Percentiles rank a stretch among this genome's conserved stretches.
Conservation (phyloP, 495 filamentous ascomycete genomes). For the Neurospora sp. region DNA sequence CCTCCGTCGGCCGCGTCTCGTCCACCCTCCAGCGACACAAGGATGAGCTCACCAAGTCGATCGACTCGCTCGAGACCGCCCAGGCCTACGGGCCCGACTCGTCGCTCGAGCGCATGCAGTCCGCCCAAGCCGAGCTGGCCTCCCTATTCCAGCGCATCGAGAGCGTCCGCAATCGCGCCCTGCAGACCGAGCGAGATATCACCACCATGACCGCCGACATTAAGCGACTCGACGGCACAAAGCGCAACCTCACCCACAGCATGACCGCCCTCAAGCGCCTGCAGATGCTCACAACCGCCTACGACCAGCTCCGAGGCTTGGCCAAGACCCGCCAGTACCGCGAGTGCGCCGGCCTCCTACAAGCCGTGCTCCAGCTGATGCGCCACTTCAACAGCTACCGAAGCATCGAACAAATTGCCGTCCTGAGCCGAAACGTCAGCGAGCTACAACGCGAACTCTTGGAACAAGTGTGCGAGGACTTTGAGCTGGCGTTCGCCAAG, state of each 20-base stretch:
- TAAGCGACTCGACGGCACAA: slow-evolving; percentile 92
- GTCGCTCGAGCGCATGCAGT: slow-evolving; percentile 79
- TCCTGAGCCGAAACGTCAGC: slow-evolving; percentile 82
- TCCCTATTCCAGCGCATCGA: slow-evolving; percentile 94
- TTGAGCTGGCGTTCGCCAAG: slow-evolving; percentile 90
- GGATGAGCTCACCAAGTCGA: slow-evolving; percentile 75
- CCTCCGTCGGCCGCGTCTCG: slow-evolving; percentile 62
- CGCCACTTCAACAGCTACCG: slow-evolving; percentile 97
- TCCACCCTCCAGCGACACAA: slow-evolving; percentile 64
- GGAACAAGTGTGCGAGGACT: slow-evolving; percentile 97
- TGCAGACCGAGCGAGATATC: slow-evolving; percentile 89
- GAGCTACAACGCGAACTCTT: slow-evolving; percentile 89
- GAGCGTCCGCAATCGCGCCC: slow-evolving; percentile 77
- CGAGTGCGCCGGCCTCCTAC: slow-evolving; percentile 89
- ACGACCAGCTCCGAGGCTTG: slow-evolving; percentile 83
- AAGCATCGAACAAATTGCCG: slow-evolving; percentile 95
- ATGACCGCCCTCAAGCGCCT: slow-evolving; percentile 97
- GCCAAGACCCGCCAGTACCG: slow-evolving; percentile 84
- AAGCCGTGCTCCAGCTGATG: slow-evolving; percentile 96
- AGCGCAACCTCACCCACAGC: slow-evolving; percentile 88
- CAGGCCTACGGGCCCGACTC: slow-evolving; percentile 82
- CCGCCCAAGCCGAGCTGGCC: slow-evolving; percentile 78
- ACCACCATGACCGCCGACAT: slow-evolving; percentile 99
- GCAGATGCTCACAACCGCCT: slow-evolving; percentile 97
- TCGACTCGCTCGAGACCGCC: slow-evolving; percentile 61